These are phyloP conservation scores for Gentiana dahurica DNA, from an alignment of 257 asterid species.

Conservation along the genomic window DNA sequence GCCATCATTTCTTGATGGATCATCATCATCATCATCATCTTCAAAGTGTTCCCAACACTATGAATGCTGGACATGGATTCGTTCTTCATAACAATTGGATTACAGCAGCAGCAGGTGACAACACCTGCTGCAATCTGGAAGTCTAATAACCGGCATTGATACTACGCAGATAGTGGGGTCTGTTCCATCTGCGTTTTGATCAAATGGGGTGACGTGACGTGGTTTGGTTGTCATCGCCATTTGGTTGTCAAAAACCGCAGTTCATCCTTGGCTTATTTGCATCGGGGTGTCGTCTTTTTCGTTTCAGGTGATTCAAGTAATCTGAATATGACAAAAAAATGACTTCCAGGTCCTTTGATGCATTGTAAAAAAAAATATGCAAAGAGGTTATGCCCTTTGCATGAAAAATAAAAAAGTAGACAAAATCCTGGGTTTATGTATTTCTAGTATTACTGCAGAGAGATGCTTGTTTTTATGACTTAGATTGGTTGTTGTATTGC, in stretches of 20 bases:
- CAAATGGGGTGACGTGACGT: slow-evolving; percentile 9
- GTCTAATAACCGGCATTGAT: slow-evolving; percentile 14
- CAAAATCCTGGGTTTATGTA: too few species aligned
- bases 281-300: slow-evolving; percentile 15
- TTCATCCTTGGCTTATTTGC: slow-evolving; percentile 65
- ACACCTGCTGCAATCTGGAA: slow-evolving; percentile 35
- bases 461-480: too few species aligned
- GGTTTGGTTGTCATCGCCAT: slow-evolving; percentile 15
- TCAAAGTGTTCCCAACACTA: slow-evolving; percentile 25
- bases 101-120: slow-evolving; percentile 19
- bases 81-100: slow-evolving; percentile 30
- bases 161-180: slow-evolving; percentile 13
- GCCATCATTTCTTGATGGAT: slow-evolving; percentile 26
- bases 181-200: slow-evolving; percentile 18
- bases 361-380: slow-evolving; percentile 7
- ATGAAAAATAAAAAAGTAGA: too few species aligned
- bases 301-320: slow-evolving; percentile 5
- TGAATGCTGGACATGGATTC: slow-evolving; percentile 28
- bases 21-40: slow-evolving; percentile 21
- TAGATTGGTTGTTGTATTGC: too few species aligned
- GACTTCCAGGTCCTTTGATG: slow-evolving; percentile 14
- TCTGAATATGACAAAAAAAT: slow-evolving; percentile 11
- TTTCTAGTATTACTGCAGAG: too few species aligned
- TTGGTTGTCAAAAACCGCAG: slow-evolving; percentile 33
- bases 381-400: too few species aligned